A percentile compares a stretch with the other conserved stretches of the same genome.
phyloP scores from a whole-genome alignment of 2,329 filamentous ascomycete genomes.

The Aspergillus sp. region DNA sequence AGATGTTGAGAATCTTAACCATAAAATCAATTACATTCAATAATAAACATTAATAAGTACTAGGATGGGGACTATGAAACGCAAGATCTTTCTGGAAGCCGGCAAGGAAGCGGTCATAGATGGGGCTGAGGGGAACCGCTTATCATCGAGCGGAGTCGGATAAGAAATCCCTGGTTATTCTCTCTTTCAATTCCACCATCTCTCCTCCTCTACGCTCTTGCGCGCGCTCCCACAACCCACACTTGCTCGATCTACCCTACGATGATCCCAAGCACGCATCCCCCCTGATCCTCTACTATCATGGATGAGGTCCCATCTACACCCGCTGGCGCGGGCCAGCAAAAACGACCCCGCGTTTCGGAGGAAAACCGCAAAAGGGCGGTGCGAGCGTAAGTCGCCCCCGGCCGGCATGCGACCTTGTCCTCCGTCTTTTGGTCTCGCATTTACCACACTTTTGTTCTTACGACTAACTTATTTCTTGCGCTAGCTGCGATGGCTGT shows the following conservation, averaged over 20 bases:
- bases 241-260: constrained; percentile 16
- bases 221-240: not conserved
- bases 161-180: constrained; percentile 8
- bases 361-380: constrained; percentile 44
- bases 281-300: constrained; percentile 26
- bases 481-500: constrained; percentile 54
- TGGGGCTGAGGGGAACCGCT: constrained; percentile 5
- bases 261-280: constrained; percentile 25
- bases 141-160: constrained; percentile 8
- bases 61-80: too few species aligned
- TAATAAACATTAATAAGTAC: too few species aligned
- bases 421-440: not conserved
- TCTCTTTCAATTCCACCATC: not conserved
- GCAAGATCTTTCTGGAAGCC: not conserved
- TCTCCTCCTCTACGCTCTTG: not conserved
- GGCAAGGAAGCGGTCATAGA: not conserved
- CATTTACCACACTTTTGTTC: not conserved
- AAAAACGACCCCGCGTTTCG: constrained; percentile 41
- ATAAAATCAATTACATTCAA: too few species aligned
- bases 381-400: constrained; percentile 37
- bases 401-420: not conserved
- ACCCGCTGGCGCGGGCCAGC: constrained; percentile 27
- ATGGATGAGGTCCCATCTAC: constrained; percentile 32
- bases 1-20: too few species aligned
- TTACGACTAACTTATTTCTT: not conserved